Percentiles rank a stretch among this genome's conserved stretches.
These are phyloP conservation scores for Lagenidium giganteum DNA, from an alignment of 352 stramenopile species.

Conservation along the genomic window DNA sequence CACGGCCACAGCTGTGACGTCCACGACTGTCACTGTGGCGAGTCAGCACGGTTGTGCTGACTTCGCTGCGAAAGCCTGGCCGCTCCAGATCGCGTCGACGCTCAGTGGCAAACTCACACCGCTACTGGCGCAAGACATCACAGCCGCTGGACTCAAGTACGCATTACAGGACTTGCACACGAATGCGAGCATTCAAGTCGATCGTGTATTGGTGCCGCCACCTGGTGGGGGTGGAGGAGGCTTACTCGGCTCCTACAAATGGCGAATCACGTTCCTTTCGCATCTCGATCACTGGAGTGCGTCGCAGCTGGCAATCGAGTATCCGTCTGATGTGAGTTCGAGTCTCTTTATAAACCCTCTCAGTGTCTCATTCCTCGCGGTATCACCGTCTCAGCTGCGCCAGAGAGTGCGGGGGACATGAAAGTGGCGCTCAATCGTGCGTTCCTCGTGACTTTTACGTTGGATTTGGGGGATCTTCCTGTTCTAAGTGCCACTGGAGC, in stretches of 20 bases:
- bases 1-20: constrained; percentile 34
- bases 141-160: constrained; percentile 43
- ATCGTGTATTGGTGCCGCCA: constrained; percentile 11
- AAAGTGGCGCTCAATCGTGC: constrained; percentile 22
- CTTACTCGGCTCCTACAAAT: constrained; percentile 50
- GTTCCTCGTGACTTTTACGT: constrained; percentile 74
- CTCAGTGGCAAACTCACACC: constrained; percentile 39
- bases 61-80: constrained; percentile 36
- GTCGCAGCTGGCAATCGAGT: constrained; percentile 69
- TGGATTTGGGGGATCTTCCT: constrained; percentile 42
- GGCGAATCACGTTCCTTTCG: constrained; percentile 90
- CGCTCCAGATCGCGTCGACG: constrained; percentile 28
- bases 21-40: constrained; percentile 41
- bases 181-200: constrained; percentile 37
- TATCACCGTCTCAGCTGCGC: constrained; percentile 60
- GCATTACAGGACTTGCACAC: constrained; percentile 57
- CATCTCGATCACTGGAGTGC: constrained; percentile 75
- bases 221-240: constrained; percentile 17
- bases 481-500: constrained; percentile 20
- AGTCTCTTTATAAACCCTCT: constrained; percentile 49
- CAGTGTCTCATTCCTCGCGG: constrained; percentile 44
- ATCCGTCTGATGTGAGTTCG: constrained; percentile 28
- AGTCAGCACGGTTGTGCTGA: constrained; percentile 48
- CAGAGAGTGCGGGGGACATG: constrained; percentile 20
- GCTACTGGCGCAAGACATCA: constrained; percentile 56